A percentile compares a stretch with the other conserved stretches of the same genome.
phyloP scores from a whole-genome alignment of 2,329 filamentous ascomycete genomes.

The Trichoderma polysporum region DNA sequence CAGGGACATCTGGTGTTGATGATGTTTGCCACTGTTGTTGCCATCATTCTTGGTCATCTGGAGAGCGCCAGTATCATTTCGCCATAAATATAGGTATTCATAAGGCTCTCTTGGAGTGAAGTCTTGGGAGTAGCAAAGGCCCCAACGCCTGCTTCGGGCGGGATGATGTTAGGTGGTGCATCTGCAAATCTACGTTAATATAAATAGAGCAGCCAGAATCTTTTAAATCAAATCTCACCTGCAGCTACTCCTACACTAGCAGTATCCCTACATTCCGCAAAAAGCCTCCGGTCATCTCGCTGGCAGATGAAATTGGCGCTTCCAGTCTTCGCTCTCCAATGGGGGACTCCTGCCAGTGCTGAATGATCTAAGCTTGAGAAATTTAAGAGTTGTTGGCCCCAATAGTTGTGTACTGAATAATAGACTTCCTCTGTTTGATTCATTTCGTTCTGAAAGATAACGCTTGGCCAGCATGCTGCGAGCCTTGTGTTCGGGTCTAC shows the following conservation, averaged over 20 bases:
- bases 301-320: not conserved
- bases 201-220: not conserved
- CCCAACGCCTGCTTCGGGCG: not conserved
- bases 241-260: not conserved
- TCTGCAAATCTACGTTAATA: not conserved
- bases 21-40: not conserved
- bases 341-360: not conserved
- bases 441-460: not conserved
- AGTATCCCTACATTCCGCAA: not conserved
- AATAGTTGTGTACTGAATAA: not conserved
- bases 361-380: not conserved
- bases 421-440: not conserved
- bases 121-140: not conserved
- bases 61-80: not conserved
- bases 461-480: not conserved
- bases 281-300: not conserved
- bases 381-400: not conserved
- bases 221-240: not conserved
- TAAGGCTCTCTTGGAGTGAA: not conserved
- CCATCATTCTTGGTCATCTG: not conserved
- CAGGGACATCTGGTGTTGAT: not conserved
- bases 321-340: not conserved
- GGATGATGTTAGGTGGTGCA: not conserved
- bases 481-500: not conserved
- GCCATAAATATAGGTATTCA: conserved; percentile 1